These are phyloP conservation scores for Trichophyton benhamiae DNA, from an alignment of 2,329 filamentous ascomycete species.

Conservation along the genomic window DNA sequence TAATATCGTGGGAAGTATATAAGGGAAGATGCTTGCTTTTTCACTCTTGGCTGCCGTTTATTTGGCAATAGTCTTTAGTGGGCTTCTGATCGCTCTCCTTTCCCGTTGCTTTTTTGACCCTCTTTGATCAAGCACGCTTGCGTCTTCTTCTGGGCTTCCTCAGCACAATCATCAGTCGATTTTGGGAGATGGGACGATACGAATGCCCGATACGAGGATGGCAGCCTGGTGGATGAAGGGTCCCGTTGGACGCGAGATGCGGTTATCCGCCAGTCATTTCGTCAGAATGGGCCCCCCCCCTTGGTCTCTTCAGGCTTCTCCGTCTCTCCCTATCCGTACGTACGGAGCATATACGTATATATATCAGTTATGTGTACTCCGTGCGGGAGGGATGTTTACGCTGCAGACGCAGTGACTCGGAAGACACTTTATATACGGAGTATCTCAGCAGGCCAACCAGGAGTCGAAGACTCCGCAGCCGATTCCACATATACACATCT, in stretches of 20 bases:
- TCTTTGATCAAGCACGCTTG: not conserved
- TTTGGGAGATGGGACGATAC: not conserved
- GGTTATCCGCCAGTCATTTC: not conserved
- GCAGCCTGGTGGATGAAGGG: not conserved
- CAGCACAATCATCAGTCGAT: not conserved
- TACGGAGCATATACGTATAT: no score
- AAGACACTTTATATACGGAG: not conserved
- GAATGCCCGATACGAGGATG: not conserved
- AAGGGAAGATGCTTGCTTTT: not conserved
- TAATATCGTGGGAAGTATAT: not conserved
- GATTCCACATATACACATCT: not conserved
- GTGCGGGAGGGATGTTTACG: not conserved
- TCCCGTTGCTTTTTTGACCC: not conserved
- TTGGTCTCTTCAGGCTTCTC: not conserved
- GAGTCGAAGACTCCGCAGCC: not conserved
- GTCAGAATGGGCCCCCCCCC: not conserved
- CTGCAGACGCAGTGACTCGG: not conserved
- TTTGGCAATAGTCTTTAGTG: not conserved
- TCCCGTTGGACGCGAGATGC: not conserved
- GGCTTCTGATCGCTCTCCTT: constrained; percentile 1
- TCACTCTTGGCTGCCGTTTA: not conserved
- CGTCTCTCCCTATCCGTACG: not conserved
- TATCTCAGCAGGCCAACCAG: not conserved
- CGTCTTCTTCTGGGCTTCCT: not conserved
- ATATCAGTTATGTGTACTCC: no score